Evolutionary conservation across 257 asterid genomes (phyloP), one percentile per base, ranked within the genome.

Genomic region (Jacaranda mimosifolia): DNA sequence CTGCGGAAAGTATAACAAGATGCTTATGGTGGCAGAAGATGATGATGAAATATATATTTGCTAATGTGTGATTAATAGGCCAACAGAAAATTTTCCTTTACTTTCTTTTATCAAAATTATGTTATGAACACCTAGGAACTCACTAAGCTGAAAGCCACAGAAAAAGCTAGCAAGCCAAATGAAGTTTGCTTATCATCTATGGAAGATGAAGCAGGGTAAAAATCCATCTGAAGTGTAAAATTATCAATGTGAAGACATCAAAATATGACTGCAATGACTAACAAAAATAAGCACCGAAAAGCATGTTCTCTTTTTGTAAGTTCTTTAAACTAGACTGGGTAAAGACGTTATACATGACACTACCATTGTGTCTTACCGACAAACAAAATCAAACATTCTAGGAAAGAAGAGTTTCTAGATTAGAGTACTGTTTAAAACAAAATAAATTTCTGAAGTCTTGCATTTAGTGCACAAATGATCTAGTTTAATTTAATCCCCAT

Each of bases 401-500:
- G 15, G 43, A 52, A 53, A 19, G 0, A 66, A 15, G 9, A 26
- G 32, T 26, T 26, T 6, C 48, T 45, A 49, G 74, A 69, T 48
- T 57, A 17, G 18, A 12, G 56, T 18, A 19, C 39, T 12, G 18
- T 40, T 62, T 58, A 9, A 9, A 10, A 12, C 3, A 15, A 32
- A 4, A 26, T 11, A 60, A 60, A 11, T 60, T 60, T 60, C 43
- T 40, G 73, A 65, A 5, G 38, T 57, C 43, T 69, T 13, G 57
- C 76, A 48, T 59, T 77, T 59, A 59, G n/a, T 36, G 42, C 51
- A 46, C 36, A 38, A 62, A 49, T 12, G 7, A 51, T 69, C 73
- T 60, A 35, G 65, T 17, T 39, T 19, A 21, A 0, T 3, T 67
- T 57, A 58, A 67, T 69, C 9, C 48, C 26, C 13, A 26, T 4